Evolutionary conservation across 768 basidiomycete genomes (phyloP), one percentile per base, ranked within the genome.

Genomic region (Auricularia auricula-judae): DNA sequence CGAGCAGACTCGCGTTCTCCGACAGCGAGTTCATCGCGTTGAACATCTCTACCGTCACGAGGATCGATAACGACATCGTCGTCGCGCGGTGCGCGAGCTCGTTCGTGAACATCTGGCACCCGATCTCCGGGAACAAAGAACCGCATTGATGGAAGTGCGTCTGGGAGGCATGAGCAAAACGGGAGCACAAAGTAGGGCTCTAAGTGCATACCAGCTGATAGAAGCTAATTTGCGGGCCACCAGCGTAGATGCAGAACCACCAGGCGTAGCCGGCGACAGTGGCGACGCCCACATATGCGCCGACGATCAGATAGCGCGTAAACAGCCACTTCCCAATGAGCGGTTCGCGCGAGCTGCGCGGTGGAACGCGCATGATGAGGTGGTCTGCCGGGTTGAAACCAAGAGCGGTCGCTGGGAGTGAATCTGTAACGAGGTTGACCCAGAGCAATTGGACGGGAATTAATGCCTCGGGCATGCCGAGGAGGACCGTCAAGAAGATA

Each of bases 391-490:
- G 95, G 75, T 99, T 98, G 80, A 99, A 98, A 58, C 97, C 96
- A 56, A 99, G 86, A 1, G 96, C 96, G 43, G 94, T 98, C 4
- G 96, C 96, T 1, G 96, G 96, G 51, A 97, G 80, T 78, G 92
- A 91, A 78, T 97, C 95, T 62, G 95, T 98, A 68, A 98, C 93
- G 64, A 98, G 79, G 77, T 98, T 99, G 72, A 98, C 95, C 93
- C 94, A 98, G 62, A 99, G 87, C 53, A 99, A 81, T 82, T 99
- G 96, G 16, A 98, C 94, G 53, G 94, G 94, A 70, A 98, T 98
- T 64, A 99, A 79, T 62, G 97, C 96, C 75, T 98, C 96, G n/a
- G 96, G 96, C 96, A 98, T 98, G 72, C 97, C 96, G 66, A 99
- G 81, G 60, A 98, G 81, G 33, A 98, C 95, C 2, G 97, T 98